A percentile compares a stretch with the other conserved stretches of the same genome.
Conservation (phyloP, 2,329 filamentous ascomycete genomes). For the Dactylonectria macrodidyma region DNA sequence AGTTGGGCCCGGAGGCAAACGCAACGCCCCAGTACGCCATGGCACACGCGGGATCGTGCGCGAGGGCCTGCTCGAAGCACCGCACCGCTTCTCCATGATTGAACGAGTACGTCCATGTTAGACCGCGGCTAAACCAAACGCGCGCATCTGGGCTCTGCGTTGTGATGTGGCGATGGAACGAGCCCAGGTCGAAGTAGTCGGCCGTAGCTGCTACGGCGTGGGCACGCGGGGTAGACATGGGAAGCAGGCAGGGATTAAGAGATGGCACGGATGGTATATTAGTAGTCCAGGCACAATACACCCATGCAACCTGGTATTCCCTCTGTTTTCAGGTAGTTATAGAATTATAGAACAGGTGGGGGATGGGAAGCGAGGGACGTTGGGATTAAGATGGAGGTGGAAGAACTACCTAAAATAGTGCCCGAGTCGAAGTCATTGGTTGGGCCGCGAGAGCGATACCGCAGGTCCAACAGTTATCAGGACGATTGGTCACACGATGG, state of each 20-base stretch:
- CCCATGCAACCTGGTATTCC: background rate
- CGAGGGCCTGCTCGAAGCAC: constrained; percentile 64
- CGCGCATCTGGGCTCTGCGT: constrained; percentile 53
- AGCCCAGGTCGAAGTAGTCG: constrained; percentile 32
- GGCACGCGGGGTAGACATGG: constrained; percentile 17
- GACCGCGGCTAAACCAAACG: constrained; percentile 74
- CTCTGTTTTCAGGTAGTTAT: background rate
- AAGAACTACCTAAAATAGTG: background rate
- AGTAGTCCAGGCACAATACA: constrained; percentile 29
- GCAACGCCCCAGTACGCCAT: constrained; percentile 69
- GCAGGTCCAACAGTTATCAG: background rate
- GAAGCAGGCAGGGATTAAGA: background rate
- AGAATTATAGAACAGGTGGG: background rate
- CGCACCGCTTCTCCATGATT: constrained; percentile 70
- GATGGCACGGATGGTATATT: background rate
- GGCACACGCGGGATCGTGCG: constrained; percentile 52
- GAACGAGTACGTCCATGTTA: constrained; percentile 73
- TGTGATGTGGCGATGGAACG: constrained; percentile 25
- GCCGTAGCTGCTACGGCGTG: constrained; percentile 4
- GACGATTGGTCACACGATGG: background rate
- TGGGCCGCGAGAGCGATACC: background rate
- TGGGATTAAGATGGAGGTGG: background rate
- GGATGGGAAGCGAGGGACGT: background rate
- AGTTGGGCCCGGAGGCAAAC: constrained; percentile 71
- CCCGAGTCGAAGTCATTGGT: background rate